Percentiles rank a stretch among this genome's conserved stretches.
Conservation (phyloP, 2,329 filamentous ascomycete species). For the Dothideomycetes sp. region DNA sequence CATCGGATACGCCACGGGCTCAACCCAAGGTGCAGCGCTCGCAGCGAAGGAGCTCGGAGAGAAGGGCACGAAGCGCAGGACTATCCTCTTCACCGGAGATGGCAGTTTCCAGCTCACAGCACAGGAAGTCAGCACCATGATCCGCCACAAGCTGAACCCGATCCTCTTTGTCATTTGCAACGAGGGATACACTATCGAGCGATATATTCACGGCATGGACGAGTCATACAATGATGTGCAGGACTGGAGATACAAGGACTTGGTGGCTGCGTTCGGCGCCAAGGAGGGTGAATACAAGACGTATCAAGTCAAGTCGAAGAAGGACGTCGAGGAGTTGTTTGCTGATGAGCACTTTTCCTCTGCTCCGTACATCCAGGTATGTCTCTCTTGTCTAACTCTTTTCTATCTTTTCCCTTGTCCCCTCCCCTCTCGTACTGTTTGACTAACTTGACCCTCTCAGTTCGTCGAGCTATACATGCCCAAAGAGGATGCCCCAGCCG, state of each 20-base stretch:
- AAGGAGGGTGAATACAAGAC: slow-evolving; percentile 42
- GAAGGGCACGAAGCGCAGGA: slow-evolving; percentile 14
- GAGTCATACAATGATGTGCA: slow-evolving; percentile 67
- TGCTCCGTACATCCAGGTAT: slow-evolving; percentile 35
- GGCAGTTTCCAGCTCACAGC: slow-evolving; percentile 66
- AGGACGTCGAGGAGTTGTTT: slow-evolving; percentile 12
- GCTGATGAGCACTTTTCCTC: slow-evolving; percentile 24
- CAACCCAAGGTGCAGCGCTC: slow-evolving; percentile 14
- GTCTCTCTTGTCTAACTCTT: no score
- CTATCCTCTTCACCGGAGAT: slow-evolving; percentile 75
- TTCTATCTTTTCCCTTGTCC: not conserved
- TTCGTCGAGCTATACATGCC: slow-evolving; percentile 78
- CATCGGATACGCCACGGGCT: slow-evolving; percentile 19
- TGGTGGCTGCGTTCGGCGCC: slow-evolving; percentile 52
- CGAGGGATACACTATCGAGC: slow-evolving; percentile 36
- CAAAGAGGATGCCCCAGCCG: slow-evolving; percentile 63
- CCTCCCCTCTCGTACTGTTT: not conserved
- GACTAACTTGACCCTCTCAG: slow-evolving; percentile 30
- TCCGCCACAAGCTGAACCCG: slow-evolving; percentile 27
- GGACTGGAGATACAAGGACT: slow-evolving; percentile 59
- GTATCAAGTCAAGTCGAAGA: slow-evolving; percentile 12
- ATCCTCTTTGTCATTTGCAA: slow-evolving; percentile 36
- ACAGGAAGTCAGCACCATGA: slow-evolving; percentile 55
- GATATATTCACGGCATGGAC: slow-evolving; percentile 33
- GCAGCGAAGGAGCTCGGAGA: slow-evolving; percentile 21